A percentile compares a stretch with the other conserved stretches of the same genome.
Evolutionary conservation across 805 yeast species (phyloP).

Genomic region (Metschnikowia orientalis): DNA sequence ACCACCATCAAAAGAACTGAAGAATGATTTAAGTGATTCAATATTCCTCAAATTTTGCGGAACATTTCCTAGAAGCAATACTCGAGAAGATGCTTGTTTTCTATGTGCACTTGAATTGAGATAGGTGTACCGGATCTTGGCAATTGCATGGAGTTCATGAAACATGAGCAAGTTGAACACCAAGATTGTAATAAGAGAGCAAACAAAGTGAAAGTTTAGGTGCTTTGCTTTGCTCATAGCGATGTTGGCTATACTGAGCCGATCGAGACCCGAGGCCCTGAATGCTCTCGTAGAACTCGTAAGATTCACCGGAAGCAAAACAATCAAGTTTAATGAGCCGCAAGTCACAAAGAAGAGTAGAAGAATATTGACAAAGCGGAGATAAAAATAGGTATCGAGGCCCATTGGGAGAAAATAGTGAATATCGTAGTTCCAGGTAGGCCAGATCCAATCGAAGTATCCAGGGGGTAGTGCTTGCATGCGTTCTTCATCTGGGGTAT

Average conservation of each 20-base stretch:
- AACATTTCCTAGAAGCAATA: conserved; percentile 44
- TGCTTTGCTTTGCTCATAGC: conserved; percentile 46
- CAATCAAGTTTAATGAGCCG: conserved; percentile 52
- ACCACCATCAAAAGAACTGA: conserved; percentile 48
- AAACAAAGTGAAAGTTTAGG: conserved; percentile 58
- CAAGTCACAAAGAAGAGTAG: conserved; percentile 48
- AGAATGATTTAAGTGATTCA: conserved; percentile 23
- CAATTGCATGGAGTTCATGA: conserved; percentile 51
- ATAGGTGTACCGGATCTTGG: conserved; percentile 44
- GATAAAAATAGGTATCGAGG: conserved; percentile 69
- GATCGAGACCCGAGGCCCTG: conserved; percentile 54
- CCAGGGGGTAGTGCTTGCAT: conserved; percentile 38
- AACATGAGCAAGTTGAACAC: conserved; percentile 55
- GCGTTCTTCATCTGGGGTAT: conserved; percentile 38
- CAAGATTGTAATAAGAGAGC: conserved; percentile 50
- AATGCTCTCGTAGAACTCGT: conserved; percentile 31
- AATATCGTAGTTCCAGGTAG: conserved; percentile 37
- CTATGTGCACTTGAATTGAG: conserved; percentile 27
- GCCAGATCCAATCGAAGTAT: conserved; percentile 54
- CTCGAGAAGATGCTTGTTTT: conserved; percentile 24
- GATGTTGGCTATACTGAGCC: conserved; percentile 66
- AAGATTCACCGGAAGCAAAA: conserved; percentile 62
- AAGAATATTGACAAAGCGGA: conserved; percentile 55
- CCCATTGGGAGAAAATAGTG: conserved; percentile 51
- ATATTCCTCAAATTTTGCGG: conserved; percentile 31